These are phyloP conservation scores for Blastomyces percursus DNA, from an alignment of 2,329 filamentous ascomycete species.

Conservation along the genomic window DNA sequence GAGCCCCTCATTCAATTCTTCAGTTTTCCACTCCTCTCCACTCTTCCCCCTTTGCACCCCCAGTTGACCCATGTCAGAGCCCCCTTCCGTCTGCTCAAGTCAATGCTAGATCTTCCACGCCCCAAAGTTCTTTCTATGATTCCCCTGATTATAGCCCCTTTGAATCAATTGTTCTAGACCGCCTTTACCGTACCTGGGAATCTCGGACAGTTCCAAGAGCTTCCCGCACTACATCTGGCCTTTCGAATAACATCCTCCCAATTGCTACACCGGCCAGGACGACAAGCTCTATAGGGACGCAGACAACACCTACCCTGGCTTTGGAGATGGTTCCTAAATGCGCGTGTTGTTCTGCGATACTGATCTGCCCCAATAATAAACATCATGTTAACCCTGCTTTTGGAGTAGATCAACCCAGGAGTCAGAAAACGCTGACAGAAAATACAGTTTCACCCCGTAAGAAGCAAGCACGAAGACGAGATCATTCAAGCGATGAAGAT, in stretches of 20 bases:
- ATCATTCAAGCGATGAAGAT: background rate
- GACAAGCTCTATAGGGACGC: background rate
- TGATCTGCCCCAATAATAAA: constrained; percentile 11
- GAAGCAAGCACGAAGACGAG: background rate
- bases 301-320: constrained; percentile 8
- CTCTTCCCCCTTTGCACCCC: background rate
- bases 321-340: constrained; percentile 6
- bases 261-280: background rate
- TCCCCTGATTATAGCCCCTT: background rate
- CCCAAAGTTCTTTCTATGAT: background rate
- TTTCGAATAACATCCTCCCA: background rate
- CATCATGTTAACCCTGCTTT: constrained; percentile 8
- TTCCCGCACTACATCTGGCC: background rate
- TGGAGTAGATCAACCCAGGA: constrained; percentile 4
- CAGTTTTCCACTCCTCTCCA: background rate
- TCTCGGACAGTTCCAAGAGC: background rate
- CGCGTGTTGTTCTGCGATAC: constrained; percentile 8
- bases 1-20: background rate
- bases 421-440: constrained; percentile 9
- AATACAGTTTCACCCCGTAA: constrained; percentile 1
- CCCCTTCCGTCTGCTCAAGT: background rate
- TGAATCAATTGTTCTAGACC: background rate
- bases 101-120: background rate
- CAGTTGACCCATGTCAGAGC: background rate
- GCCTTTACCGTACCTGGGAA: background rate